phyloP scores from a whole-genome alignment of 2,329 filamentous ascomycete genomes.

The Monosporascus cannonballus region DNA sequence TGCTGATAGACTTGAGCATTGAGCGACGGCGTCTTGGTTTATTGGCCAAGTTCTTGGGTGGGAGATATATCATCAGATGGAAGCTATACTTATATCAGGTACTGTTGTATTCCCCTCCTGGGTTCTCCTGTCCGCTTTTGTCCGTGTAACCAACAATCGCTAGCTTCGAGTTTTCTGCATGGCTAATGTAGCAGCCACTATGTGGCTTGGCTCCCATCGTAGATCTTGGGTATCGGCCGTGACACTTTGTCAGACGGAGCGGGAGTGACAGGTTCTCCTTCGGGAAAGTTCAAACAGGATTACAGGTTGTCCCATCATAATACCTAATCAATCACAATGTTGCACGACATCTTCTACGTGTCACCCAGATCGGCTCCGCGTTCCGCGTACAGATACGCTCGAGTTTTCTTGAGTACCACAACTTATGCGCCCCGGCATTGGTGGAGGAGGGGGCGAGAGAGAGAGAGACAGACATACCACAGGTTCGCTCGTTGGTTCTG shows the following conservation, averaged over 20 bases:
- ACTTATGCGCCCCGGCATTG: no score
- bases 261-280: not conserved
- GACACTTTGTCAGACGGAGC: constrained; percentile 2
- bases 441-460: no score
- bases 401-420: not conserved
- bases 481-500: not conserved
- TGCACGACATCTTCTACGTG: not conserved
- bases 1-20: not conserved
- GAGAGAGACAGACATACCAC: not conserved
- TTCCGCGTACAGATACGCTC: not conserved
- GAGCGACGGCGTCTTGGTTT: not conserved
- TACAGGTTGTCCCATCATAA: constrained; percentile 2
- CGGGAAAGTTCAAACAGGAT: constrained; percentile 1
- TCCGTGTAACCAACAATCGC: not conserved
- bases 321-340: constrained; percentile 1
- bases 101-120: not conserved
- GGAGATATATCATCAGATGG: not conserved
- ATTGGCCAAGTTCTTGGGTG: not conserved
- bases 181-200: not conserved
- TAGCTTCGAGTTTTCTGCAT: no score
- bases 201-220: not conserved
- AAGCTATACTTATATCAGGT: not conserved
- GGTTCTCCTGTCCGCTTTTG: not conserved
- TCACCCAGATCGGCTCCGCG: constrained; percentile 1
- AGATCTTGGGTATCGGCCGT: not conserved